phyloP scores from a whole-genome alignment of 2,329 filamentous ascomycete genomes.

The Fusarium nisikadoi region DNA sequence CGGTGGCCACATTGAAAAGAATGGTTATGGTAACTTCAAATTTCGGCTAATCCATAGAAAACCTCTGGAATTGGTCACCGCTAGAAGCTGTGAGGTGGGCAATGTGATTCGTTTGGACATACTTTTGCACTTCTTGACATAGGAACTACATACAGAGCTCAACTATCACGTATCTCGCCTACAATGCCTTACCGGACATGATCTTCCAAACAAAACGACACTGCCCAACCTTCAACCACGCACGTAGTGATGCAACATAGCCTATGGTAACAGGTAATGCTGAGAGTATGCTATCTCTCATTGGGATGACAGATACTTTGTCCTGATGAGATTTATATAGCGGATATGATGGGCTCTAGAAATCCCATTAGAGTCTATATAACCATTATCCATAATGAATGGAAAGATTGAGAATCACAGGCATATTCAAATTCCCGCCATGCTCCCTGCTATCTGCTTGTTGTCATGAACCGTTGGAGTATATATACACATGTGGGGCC shows the following conservation, averaged over 20 bases:
- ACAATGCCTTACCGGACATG: conserved; percentile 28
- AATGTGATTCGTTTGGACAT: conserved; percentile 3
- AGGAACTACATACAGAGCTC: neutral
- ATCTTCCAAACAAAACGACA: conserved; percentile 21
- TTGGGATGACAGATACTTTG: neutral
- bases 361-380: neutral
- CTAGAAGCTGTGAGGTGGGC: neutral
- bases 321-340: neutral
- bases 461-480: neutral
- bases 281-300: neutral
- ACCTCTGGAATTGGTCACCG: neutral
- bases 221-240: neutral
- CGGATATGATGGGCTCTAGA: neutral
- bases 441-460: neutral
- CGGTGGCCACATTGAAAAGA: neutral
- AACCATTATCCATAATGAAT: neutral
- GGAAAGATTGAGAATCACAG: neutral
- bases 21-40: neutral
- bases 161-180: conserved; percentile 2
- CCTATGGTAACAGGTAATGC: neutral
- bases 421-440: neutral
- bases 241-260: neutral
- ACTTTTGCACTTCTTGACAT: neutral
- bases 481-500: conserved; percentile 28
- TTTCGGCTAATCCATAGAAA: neutral